phyloP scores from a whole-genome alignment of 495 filamentous ascomycete genomes.

The Penicillium silybi region DNA sequence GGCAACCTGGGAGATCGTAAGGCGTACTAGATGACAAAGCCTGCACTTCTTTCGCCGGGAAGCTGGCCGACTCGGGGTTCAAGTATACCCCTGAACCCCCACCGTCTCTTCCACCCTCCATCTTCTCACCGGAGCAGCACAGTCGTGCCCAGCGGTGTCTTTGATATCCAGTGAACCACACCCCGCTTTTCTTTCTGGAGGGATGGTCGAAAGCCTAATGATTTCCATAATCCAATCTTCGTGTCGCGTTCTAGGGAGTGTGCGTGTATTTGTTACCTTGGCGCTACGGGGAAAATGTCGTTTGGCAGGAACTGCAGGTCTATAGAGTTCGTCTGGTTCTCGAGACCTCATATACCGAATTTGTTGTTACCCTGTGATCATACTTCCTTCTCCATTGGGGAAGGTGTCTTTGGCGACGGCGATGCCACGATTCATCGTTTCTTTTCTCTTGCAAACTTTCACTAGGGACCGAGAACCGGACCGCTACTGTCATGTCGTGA shows the following conservation, averaged over 20 bases:
- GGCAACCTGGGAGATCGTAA: constrained; percentile 61
- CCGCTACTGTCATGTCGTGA: constrained; percentile 19
- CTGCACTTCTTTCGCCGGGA: constrained; percentile 8
- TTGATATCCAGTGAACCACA: constrained; percentile 12
- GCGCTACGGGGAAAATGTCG: constrained; percentile 38
- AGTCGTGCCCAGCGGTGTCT: constrained; percentile 3
- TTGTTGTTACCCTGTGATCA: constrained; percentile 10
- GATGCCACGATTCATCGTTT: constrained; percentile 4
- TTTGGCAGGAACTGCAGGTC: constrained; percentile 36
- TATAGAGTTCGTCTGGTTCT: constrained; percentile 34
- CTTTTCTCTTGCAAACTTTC: constrained; percentile 12
- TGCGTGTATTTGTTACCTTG: constrained; percentile 37
- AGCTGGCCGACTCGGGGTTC: constrained; percentile 8
- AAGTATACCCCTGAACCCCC: constrained; percentile 24
- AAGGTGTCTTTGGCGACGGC: constrained; percentile 1
- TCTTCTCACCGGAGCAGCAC: constrained; percentile 8
- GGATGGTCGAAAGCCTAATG: constrained; percentile 32
- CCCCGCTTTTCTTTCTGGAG: constrained; percentile 18
- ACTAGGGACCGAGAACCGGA: constrained; percentile 19
- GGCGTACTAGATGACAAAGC: constrained; percentile 31
- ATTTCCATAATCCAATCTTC: constrained; percentile 40
- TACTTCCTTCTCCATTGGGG: background rate
- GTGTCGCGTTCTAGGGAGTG: constrained; percentile 35
- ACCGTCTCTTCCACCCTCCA: constrained; percentile 13
- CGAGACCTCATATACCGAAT: constrained; percentile 31